Evolutionary conservation across 2,329 filamentous ascomycete species (phyloP).

Genomic region (Zasmidium cellare): DNA sequence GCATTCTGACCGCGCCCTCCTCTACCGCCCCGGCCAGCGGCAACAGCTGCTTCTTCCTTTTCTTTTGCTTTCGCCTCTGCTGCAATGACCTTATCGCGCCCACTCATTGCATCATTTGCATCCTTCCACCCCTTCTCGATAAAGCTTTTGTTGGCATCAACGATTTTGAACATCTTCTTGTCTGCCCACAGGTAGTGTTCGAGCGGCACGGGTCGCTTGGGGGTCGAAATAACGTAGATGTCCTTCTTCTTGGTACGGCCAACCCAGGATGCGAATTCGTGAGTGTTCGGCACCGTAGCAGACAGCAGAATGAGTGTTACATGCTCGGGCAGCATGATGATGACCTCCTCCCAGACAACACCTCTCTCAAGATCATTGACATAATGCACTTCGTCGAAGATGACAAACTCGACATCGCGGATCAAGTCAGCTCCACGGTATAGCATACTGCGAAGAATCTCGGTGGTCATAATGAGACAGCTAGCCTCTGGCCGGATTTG

Average conservation of each 20-base stretch:
- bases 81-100: conserved; percentile 73
- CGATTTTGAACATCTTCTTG: conserved; percentile 91
- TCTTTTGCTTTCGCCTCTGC: conserved; percentile 45
- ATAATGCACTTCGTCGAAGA: conserved; percentile 98
- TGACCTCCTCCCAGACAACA: conserved; percentile 99
- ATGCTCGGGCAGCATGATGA: conserved; percentile 98
- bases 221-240: conserved; percentile 97
- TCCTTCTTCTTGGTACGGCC: conserved; percentile 97
- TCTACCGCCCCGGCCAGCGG: conserved; percentile 53
- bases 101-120: conserved; percentile 77
- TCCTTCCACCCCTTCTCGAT: conserved; percentile 93
- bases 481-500: conserved; percentile 97
- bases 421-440: conserved; percentile 95
- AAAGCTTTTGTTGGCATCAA: conserved; percentile 89
- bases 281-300: conserved; percentile 93
- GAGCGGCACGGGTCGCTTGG: conserved; percentile 89
- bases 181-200: conserved; percentile 97
- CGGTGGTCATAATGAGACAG: conserved; percentile 98
- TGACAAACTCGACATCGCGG: conserved; percentile 95
- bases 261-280: conserved; percentile 98
- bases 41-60: conserved; percentile 49
- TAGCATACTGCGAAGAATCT: conserved; percentile 96
- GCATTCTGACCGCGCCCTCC: conserved; percentile 54
- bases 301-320: conserved; percentile 93
- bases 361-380: conserved; percentile 95